Evolutionary conservation across 108 stramenopile species (phyloP), one percentile per base, ranked within the genome.

Genomic region (Licmophora abbreviata): DNA sequence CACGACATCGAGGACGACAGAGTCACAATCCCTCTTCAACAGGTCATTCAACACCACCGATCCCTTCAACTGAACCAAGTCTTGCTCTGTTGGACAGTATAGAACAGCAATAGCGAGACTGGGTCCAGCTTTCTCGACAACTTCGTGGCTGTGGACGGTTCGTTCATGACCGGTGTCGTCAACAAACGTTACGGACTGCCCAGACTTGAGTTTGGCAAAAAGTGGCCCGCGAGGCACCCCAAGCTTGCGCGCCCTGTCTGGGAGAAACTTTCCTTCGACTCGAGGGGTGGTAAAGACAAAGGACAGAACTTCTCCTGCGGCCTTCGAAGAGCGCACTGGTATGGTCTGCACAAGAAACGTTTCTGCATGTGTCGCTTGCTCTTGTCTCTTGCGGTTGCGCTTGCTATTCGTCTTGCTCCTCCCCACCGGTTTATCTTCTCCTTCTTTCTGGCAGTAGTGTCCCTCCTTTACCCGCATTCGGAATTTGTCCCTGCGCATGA

Each of bases 141-240:
- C 83, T 42, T 95, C 71, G 24, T 68, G 52, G 24, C 85, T 76
- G 46, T 47, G 43, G 11, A 92, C 77, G 1, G 73, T 73, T 8
- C 51, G 50, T 30, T 73, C 72, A 17, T 68, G 58, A 11, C 61
- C 67, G 10, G 24, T 34, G 29, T 63, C 33, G 27, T 67, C 52
- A n/a, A 52, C 27, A 68, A 90, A 84, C 0, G 83, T 92, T n/a
- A 93, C 73, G 17, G 54, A 45, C 50, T 88, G 71, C 22, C 95
- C 95, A 22, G 69, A 33, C 44, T 92, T 88, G 21, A 96, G 54
- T 66, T 83, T 50, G 18, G 72, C 79, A 64, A 77, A 96, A 48
- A 85, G 15, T 6, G 92, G 92, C 51, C 95, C 95, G 41, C 44
- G 57, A 24, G 85, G 88, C 4, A 96, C 78, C 9, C 86, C 81